Base-by-base conservation (phyloP, 768 basidiomycete genomes). In the Erythrobasidium yunnanense region DNA sequence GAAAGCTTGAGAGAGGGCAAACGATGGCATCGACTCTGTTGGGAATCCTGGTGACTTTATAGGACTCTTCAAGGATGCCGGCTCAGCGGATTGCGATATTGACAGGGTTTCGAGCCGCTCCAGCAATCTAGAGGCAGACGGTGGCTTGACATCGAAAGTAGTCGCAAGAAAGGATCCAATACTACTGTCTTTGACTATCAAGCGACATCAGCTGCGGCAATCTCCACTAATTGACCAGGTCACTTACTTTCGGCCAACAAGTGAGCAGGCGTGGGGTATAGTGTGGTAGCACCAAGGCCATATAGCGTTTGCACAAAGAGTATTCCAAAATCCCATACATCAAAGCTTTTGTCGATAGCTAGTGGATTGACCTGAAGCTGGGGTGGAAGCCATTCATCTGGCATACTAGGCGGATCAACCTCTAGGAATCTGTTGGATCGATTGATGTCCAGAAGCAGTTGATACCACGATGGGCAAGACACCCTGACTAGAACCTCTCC, bases 271-370 rank as follows among this genome's bases (percentile, higher is more conserved):
- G 68, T 60, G 0, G 50, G 13, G 42, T 68, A 70, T 13, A 23
- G 32, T 8, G 25, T 51, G 2, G 53, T 32, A 2, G 68, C 70
- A 30, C 70, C 69, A 23, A 53, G 46, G 1, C 72, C 72, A 49
- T 29, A 55, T 8, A 65, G 11, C 8, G 32, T 34, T 30, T 68
- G 58, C 0, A 69, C 71, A 30, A 71, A 38, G 8, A 70, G 20
- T 22, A 73, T 33, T 6, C 73, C 73, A 29, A 70, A 62, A 42
- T 71, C 71, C 56, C 52, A 73, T 53, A 72, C 66, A 52, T 73
- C 73, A 11, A 69, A 69, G 6, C 69, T 6, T 17, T 65, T 53
- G 34, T 69, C 66, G 51, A 72, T 71, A 7, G 58, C 65, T 52
- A 73, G 69, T 1, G 73, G 71, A 2, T 70, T 70, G 3, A 42